Evolutionary conservation across 2,329 filamentous ascomycete species (phyloP).

Genomic region (Coniochaeta ligniaria): DNA sequence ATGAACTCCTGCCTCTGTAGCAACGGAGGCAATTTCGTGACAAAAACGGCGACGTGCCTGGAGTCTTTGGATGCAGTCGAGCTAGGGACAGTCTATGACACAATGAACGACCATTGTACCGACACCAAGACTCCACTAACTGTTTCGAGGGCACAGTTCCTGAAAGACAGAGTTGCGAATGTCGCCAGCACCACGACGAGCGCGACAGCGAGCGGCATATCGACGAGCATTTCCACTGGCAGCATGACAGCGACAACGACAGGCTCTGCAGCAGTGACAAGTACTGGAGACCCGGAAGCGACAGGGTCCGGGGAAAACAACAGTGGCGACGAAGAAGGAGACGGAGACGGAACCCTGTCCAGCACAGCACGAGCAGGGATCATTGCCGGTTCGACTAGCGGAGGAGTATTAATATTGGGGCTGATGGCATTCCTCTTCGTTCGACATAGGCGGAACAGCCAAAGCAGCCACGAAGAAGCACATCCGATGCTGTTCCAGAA

Average conservation of each 20-base stretch:
- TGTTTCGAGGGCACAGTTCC: conserved; percentile 32
- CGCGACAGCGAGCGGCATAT: conserved; percentile 4
- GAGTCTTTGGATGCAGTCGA: conserved; percentile 27
- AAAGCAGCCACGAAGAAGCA: conserved; percentile 16
- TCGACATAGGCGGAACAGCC: conserved; percentile 13
- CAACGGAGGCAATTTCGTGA: conserved; percentile 42
- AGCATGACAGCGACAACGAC: conserved; percentile 7
- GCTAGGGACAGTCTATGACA: conserved; percentile 33
- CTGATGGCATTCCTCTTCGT: conserved; percentile 14
- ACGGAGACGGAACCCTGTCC: conserved; percentile 11
- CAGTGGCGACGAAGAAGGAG: neutral
- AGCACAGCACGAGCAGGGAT: conserved; percentile 19
- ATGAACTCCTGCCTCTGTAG: conserved; percentile 44
- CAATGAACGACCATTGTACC: conserved; percentile 34
- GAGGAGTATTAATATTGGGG: conserved; percentile 11
- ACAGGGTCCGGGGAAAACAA: conserved; percentile 7
- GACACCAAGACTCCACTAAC: conserved; percentile 34
- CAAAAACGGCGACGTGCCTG: conserved; percentile 37
- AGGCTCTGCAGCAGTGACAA: conserved; percentile 5
- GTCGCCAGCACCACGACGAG: conserved; percentile 10
- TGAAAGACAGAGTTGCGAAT: conserved; percentile 17
- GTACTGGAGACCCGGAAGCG: neutral
- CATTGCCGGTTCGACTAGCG: conserved; percentile 16
- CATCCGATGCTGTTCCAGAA: conserved; percentile 20
- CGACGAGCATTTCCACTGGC: conserved; percentile 7